A percentile compares a stretch with the other conserved stretches of the same genome.
Conservation (phyloP, 306 rosid genomes). For the Prunus salicina region DNA sequence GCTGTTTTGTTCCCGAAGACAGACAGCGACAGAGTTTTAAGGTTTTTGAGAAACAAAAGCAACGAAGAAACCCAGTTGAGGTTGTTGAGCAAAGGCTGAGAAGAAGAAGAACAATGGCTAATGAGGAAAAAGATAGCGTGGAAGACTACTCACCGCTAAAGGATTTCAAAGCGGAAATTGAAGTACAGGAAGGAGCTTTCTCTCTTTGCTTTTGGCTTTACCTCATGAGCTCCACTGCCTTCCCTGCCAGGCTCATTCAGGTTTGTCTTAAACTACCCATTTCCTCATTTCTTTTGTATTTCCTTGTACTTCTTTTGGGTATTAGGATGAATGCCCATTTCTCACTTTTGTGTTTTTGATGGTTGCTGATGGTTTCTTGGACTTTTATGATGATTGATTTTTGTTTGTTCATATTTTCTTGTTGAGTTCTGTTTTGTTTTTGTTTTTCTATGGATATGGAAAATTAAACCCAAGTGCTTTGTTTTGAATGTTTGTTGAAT, state of each 20-base stretch:
- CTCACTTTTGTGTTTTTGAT: background rate
- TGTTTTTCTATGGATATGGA: background rate
- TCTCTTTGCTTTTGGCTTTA: slow-evolving; percentile 83
- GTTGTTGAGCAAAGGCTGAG: too few relatives aligned
- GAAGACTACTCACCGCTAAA: slow-evolving; percentile 50
- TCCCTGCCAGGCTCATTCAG: slow-evolving; percentile 71
- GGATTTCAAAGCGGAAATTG: slow-evolving; percentile 61
- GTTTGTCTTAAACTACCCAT: slow-evolving; percentile 21
- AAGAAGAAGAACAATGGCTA: slow-evolving; percentile 29
- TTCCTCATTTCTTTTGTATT: background rate
- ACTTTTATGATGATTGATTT: background rate
- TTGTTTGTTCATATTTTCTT: background rate
- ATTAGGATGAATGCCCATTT: slow-evolving; percentile 1
- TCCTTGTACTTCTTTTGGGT: background rate
- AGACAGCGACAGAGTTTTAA: background rate
- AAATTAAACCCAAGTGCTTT: background rate
- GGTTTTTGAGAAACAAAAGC: slow-evolving; percentile 4
- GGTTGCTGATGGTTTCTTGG: background rate
- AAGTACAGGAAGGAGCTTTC: slow-evolving; percentile 46
- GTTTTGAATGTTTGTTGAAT: background rate
- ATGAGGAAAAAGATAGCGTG: slow-evolving; percentile 33
- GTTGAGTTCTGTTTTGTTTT: background rate
- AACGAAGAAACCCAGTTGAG: too few relatives aligned
- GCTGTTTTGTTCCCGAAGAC: background rate
- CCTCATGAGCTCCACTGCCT: slow-evolving; percentile 50